Evolutionary conservation across 1,284 basidiomycete species (phyloP).

Genomic region (Trichosporon faecale): DNA sequence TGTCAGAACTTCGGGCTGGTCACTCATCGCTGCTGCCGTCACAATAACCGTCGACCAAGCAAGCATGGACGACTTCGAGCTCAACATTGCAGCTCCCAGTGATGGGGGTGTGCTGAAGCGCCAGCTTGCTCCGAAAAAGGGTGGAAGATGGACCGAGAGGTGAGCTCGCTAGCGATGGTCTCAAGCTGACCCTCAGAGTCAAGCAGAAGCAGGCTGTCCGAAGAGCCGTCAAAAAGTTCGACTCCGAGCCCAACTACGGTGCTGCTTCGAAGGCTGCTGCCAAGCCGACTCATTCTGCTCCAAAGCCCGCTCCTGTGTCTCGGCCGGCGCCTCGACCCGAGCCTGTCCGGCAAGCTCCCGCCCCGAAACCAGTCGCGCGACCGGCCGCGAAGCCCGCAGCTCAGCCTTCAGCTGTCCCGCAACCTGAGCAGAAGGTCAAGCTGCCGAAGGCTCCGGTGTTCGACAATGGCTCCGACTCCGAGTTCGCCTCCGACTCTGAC

Average conservation of each 20-base stretch:
- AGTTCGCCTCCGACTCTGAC: background rate
- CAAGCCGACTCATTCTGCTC: background rate
- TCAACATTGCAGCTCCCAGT: constrained; percentile 47
- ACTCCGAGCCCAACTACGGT: constrained; percentile 3
- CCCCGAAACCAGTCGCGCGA: constrained; percentile 7
- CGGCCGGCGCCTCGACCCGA: background rate
- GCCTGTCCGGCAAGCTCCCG: background rate
- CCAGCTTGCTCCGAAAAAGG: constrained; percentile 56
- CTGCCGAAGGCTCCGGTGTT: constrained; percentile 6
- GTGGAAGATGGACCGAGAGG: constrained; percentile 83
- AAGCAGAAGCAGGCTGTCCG: constrained; percentile 46
- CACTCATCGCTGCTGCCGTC: background rate
- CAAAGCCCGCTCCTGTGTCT: background rate
- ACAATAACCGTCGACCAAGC: background rate
- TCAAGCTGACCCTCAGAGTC: constrained; percentile 29
- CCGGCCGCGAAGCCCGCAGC: constrained; percentile 18
- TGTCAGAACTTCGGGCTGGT: background rate
- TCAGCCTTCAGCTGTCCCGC: constrained; percentile 13
- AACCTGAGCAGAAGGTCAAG: constrained; percentile 8
- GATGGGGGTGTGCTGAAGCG: constrained; percentile 18
- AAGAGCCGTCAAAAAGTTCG: constrained; percentile 24
- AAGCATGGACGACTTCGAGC: constrained; percentile 51
- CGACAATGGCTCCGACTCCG: background rate
- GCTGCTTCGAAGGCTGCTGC: constrained; percentile 9
- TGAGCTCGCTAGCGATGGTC: constrained; percentile 41